Percentiles rank a stretch among this genome's conserved stretches.
phyloP scores from a whole-genome alignment of 495 filamentous ascomycete species.

The Penicillium odoratum region DNA sequence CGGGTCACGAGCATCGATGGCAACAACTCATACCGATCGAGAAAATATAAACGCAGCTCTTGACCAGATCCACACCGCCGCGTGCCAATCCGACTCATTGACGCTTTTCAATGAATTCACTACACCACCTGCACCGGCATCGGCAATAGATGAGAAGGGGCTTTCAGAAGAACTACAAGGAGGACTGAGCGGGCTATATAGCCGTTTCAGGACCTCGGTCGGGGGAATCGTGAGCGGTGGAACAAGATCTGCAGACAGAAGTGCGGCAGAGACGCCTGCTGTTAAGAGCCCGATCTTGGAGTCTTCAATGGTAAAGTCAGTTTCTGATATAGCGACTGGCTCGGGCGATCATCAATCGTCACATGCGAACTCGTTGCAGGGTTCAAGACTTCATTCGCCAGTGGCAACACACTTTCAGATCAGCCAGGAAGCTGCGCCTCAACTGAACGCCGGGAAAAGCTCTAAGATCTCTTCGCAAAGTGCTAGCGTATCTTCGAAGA shows the following conservation, averaged over 20 bases:
- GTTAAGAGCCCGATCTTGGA: conserved; percentile 32
- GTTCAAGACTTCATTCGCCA: conserved; percentile 46
- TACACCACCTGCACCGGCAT: conserved; percentile 46
- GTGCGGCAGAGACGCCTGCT: conserved; percentile 24
- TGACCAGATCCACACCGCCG: conserved; percentile 80
- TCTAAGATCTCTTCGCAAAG: conserved; percentile 57
- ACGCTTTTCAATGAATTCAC: conserved; percentile 89
- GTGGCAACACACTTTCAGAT: conserved; percentile 30
- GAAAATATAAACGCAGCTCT: conserved; percentile 70
- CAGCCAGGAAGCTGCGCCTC: conserved; percentile 34
- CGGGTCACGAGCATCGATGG: conserved; percentile 64
- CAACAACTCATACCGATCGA: conserved; percentile 60
- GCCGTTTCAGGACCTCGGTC: conserved; percentile 74
- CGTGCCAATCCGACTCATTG: conserved; percentile 73
- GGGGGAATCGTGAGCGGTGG: conserved; percentile 54
- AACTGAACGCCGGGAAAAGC: conserved; percentile 42
- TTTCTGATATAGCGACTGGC: conserved; percentile 23
- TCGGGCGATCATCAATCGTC: conserved; percentile 29
- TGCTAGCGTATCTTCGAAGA: conserved; percentile 54
- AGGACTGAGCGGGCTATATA: conserved; percentile 84
- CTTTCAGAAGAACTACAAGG: conserved; percentile 73
- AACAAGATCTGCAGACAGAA: conserved; percentile 40
- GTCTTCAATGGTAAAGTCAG: conserved; percentile 29
- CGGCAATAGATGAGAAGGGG: conserved; percentile 63
- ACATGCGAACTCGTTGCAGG: conserved; percentile 34